Evolutionary conservation across 306 rosid species (phyloP), one percentile per base, ranked within the genome.

Genomic region (Herpetospermum pedunculosum): DNA sequence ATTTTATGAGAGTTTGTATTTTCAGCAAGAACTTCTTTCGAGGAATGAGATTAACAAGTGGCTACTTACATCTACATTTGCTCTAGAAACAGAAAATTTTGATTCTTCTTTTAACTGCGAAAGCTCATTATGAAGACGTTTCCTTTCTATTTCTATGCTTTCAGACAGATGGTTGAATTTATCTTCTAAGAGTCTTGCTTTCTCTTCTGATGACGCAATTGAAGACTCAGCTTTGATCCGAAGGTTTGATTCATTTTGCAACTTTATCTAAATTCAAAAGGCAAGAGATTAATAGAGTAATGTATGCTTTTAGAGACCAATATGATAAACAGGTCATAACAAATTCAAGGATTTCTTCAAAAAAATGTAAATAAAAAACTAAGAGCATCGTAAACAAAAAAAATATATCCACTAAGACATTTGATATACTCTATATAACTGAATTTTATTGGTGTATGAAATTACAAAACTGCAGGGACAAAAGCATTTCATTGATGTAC

Each of bases 181-280:
- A 72, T 83, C 71, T 78, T 94, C 88, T 46, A 94, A 77, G 72
- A 76, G 67, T 50, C 77, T 79, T 55, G 83, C 86, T 79, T 88
- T 92, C 79, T 86, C 91, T 80, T 89, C 88, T 9, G 92, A 86
- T 15, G 81, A 88, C 80, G 96, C 84, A 8, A 84, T 85, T 44
- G 68, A 49, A 78, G 87, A 80, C 88, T 91, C 97, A 0, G 96
- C 96, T 81, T 89, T 86, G 69, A 77, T 21, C 77, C 87, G 91
- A 84, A 88, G 88, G 77, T 83, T 83, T 14, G 49, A 64, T 84
- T 91, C 97, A 73, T 79, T 88, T 84, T 86, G 87, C 74, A 89
- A 80, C 88, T 89, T 93, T 47, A 83, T 87, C 98, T 93, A 79
- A 76, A 77, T 73, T 76, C 54, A 74, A 78, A 48, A 59, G 15